A percentile compares a stretch with the other conserved stretches of the same genome.
Conservation (phyloP, 768 basidiomycete species). For the Wakefieldia striispora region DNA sequence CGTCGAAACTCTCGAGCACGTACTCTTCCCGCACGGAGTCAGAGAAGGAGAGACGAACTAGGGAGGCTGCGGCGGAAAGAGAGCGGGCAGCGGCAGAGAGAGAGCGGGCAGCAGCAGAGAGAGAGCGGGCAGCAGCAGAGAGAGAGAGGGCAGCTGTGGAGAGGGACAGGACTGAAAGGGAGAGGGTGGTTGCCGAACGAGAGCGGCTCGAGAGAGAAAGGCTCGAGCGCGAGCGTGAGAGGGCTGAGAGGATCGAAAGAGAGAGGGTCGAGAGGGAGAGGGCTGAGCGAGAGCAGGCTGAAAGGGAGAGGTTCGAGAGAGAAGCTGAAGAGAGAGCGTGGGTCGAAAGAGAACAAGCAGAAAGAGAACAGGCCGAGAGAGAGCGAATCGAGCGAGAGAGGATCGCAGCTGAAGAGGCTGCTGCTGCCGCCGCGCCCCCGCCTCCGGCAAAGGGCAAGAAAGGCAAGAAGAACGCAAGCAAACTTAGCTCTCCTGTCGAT, state of each 20-base stretch:
- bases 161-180: constrained; percentile 10
- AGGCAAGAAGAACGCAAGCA: constrained; percentile 24
- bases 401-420: constrained; percentile 7
- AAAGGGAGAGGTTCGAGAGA: background rate
- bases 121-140: constrained; percentile 12
- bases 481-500: constrained; percentile 31
- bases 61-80: constrained; percentile 15
- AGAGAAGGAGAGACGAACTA: constrained; percentile 25
- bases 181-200: constrained; percentile 8
- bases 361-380: constrained; percentile 1
- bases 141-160: constrained; percentile 17
- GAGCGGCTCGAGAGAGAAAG: constrained; percentile 8
- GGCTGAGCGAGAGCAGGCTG: background rate
- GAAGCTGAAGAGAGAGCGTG: background rate
- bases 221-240: constrained; percentile 2
- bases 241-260: background rate
- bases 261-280: background rate
- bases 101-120: constrained; percentile 14
- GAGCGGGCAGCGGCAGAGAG: constrained; percentile 16
- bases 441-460: constrained; percentile 13
- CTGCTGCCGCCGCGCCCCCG: background rate
- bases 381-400: constrained; percentile 11
- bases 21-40: constrained; percentile 17
- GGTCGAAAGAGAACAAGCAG: background rate
- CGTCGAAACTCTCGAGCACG: constrained; percentile 37